Evolutionary conservation across 768 basidiomycete species (phyloP).

Genomic region (Tremella yokohamensis): DNA sequence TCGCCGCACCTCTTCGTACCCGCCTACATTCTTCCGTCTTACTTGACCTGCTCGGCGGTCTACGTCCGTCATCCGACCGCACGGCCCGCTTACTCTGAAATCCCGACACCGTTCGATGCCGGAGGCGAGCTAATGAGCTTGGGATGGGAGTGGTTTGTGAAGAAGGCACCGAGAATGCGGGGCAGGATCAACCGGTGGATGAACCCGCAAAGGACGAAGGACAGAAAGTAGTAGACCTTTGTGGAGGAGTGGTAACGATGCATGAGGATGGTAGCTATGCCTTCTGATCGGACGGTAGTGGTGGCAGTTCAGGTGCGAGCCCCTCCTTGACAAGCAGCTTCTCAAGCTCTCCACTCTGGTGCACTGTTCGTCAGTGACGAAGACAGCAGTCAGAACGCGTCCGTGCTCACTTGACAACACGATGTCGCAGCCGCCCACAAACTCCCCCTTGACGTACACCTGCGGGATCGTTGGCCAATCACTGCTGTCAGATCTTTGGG

Average conservation of each 20-base stretch:
- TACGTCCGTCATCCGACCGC: constrained; percentile 96
- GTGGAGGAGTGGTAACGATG: constrained; percentile 4
- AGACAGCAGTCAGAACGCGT: neutral
- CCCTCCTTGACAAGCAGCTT: constrained; percentile 68
- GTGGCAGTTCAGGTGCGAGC: constrained; percentile 60
- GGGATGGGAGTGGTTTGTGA: constrained; percentile 85
- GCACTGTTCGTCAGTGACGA: constrained; percentile 61
- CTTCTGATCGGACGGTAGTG: constrained; percentile 25
- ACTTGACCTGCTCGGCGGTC: constrained; percentile 80
- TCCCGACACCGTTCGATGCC: constrained; percentile 92
- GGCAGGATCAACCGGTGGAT: constrained; percentile 4
- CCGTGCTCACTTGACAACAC: constrained; percentile 71
- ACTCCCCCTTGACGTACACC: constrained; percentile 89
- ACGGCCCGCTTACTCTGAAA: constrained; percentile 83
- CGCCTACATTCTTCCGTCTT: constrained; percentile 80
- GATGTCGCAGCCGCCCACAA: constrained; percentile 96
- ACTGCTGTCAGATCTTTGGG: constrained; percentile 53
- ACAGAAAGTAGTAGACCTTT: constrained; percentile 1
- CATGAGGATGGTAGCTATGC: constrained; percentile 9
- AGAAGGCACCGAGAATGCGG: constrained; percentile 38
- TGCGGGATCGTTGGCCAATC: constrained; percentile 99
- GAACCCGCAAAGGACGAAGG: constrained; percentile 10
- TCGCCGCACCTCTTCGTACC: constrained; percentile 92
- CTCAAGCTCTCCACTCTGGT: constrained; percentile 91
- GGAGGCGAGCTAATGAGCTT: constrained; percentile 88